Percentiles rank a stretch among this genome's conserved stretches.
phyloP scores from a whole-genome alignment of 148 eudicot species.

The Agrostemma githago region DNA sequence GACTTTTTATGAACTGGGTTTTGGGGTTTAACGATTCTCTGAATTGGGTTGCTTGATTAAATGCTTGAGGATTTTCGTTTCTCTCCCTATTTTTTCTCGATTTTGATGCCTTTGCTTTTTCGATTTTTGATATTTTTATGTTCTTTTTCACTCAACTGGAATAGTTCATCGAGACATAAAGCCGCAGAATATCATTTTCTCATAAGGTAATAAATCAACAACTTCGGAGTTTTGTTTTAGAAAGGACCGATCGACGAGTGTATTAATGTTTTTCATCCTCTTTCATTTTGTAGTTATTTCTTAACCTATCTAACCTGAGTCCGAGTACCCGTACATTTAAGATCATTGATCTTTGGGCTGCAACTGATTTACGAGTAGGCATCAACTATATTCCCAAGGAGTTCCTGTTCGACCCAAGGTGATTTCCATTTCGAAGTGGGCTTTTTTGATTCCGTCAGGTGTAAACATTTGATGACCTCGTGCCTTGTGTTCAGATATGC shows the following conservation, averaged over 20 bases:
- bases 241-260: constrained; percentile 4
- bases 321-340: constrained; percentile 90
- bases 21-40: no score
- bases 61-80: no score
- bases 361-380: constrained; percentile 95
- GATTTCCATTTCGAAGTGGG: background rate
- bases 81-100: no score
- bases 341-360: constrained; percentile 98
- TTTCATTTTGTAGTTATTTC: background rate
- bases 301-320: constrained; percentile 13
- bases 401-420: constrained; percentile 98
- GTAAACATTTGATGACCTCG: background rate
- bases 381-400: constrained; percentile 95
- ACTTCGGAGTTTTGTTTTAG: background rate
- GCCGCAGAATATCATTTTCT: constrained; percentile 93
- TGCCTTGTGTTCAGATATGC: constrained; percentile 55
- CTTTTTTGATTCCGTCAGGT: background rate
- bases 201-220: constrained; percentile 55
- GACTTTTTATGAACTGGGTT: no score
- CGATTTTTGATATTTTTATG: no score
- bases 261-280: constrained; percentile 4
- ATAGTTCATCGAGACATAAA: constrained; percentile 96
- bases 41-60: no score
- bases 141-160: constrained; percentile 98
- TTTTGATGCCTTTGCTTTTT: no score